Evolutionary conservation across 169 alveolate genomes (phyloP).

Genomic region (Amoebophrya sp.): DNA sequence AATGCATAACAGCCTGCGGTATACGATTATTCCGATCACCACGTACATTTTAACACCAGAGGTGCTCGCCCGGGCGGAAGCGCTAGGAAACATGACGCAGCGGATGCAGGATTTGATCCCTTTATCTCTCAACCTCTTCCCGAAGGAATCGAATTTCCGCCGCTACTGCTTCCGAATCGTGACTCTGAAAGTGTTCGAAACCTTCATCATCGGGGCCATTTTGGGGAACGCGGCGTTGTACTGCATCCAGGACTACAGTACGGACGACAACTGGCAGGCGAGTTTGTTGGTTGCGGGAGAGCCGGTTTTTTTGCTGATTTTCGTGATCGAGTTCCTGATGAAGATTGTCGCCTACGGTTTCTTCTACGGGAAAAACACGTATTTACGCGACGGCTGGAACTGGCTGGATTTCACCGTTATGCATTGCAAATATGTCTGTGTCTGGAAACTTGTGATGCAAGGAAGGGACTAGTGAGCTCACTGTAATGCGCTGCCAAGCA

Average conservation of each 20-base stretch:
- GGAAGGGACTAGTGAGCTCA: too few species aligned
- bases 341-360: slow-evolving; percentile 48
- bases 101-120: neutral
- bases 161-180: neutral
- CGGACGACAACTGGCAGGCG: neutral
- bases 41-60: neutral
- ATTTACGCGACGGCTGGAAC: slow-evolving; percentile 62
- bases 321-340: slow-evolving; percentile 27
- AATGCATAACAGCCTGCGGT: too few species aligned
- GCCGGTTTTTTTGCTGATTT: neutral
- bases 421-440: too few species aligned
- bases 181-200: neutral
- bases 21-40: neutral
- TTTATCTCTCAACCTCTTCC: neutral
- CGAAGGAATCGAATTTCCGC: neutral
- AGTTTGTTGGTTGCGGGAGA: neutral
- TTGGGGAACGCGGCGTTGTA: neutral
- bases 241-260: neutral
- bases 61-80: neutral
- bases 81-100: neutral
- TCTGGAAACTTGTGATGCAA: too few species aligned
- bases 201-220: neutral
- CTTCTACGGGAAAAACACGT: slow-evolving; percentile 47
- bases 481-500: too few species aligned
- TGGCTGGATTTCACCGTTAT: slow-evolving; percentile 60